These are phyloP conservation scores for Lentinus tigrinus DNA, from an alignment of 768 basidiomycete genomes.

Conservation along the genomic window DNA sequence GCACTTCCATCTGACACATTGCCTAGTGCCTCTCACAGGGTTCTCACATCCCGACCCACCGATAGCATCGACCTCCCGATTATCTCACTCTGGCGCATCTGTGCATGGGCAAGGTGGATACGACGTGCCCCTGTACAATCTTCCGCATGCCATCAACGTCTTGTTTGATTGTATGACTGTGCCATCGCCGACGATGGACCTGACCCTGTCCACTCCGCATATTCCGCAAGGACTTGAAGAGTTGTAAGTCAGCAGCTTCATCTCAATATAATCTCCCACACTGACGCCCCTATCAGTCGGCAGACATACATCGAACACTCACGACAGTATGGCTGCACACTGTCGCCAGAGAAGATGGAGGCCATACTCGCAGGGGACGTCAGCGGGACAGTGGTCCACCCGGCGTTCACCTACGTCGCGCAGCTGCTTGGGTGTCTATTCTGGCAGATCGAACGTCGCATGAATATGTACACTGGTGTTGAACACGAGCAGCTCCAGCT, in stretches of 20 bases:
- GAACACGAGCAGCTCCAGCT: slow-evolving; percentile 16
- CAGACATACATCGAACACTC: slow-evolving; percentile 21
- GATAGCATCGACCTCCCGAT: slow-evolving; percentile 2
- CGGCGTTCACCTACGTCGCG: slow-evolving; percentile 23
- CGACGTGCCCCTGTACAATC: slow-evolving; percentile 1
- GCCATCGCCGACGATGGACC: slow-evolving; percentile 9
- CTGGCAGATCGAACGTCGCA: slow-evolving; percentile 21
- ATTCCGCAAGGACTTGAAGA: slow-evolving; percentile 13
- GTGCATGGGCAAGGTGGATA: background rate
- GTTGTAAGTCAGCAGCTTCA: slow-evolving; percentile 11
- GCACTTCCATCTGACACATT: background rate
- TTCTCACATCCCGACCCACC: background rate
- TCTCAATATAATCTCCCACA: background rate
- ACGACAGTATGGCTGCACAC: slow-evolving; percentile 21
- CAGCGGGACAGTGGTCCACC: slow-evolving; percentile 23
- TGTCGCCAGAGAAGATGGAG: slow-evolving; percentile 19
- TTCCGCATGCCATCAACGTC: slow-evolving; percentile 4
- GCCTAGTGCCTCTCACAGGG: background rate
- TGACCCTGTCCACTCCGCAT: slow-evolving; percentile 5
- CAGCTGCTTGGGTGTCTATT: slow-evolving; percentile 24
- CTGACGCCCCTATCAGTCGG: slow-evolving; percentile 13
- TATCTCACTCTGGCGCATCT: background rate
- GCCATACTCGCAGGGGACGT: slow-evolving; percentile 25
- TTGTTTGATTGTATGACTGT: slow-evolving; percentile 7
- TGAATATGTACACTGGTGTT: slow-evolving; percentile 1